Conservation (phyloP, 2,329 filamentous ascomycete genomes). For the Cytospora piceae region DNA sequence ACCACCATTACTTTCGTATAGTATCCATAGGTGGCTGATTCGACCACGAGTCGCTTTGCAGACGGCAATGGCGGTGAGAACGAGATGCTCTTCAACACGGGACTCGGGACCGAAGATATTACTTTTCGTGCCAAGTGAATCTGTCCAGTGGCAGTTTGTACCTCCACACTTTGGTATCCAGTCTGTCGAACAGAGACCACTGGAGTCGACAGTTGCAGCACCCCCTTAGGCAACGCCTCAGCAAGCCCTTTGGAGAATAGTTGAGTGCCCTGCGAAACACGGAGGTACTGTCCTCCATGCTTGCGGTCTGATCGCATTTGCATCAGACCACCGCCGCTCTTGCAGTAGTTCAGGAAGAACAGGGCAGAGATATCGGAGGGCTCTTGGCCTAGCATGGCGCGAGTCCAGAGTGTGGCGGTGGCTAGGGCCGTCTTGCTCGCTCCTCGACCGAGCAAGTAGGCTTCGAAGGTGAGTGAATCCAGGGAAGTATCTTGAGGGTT, state of each 20-base stretch:
- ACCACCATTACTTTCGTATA: conserved; percentile 55
- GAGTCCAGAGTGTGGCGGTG: conserved; percentile 49
- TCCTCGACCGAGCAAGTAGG: conserved; percentile 1
- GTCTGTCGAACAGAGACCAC: conserved; percentile 40
- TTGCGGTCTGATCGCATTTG: conserved; percentile 57
- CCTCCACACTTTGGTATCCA: conserved; percentile 32
- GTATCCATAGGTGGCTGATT: conserved; percentile 47
- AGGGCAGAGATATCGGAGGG: conserved; percentile 53
- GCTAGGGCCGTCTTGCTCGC: conserved; percentile 36
- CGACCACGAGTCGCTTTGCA: conserved; percentile 42
- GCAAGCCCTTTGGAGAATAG: conserved; percentile 45
- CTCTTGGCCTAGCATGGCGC: conserved; percentile 55
- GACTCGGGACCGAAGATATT: conserved; percentile 53
- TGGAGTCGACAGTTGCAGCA: conserved; percentile 38
- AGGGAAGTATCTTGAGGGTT: background rate
- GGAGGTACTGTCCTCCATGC: conserved; percentile 56
- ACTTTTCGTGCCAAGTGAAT: conserved; percentile 47
- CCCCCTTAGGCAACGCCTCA: conserved; percentile 36
- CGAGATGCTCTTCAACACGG: conserved; percentile 48
- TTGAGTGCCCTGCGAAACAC: conserved; percentile 52
- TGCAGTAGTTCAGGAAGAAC: conserved; percentile 61
- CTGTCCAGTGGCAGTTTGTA: conserved; percentile 34
- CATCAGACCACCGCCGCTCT: conserved; percentile 54
- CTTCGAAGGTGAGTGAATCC: conserved; percentile 11
- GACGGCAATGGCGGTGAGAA: conserved; percentile 53